These are phyloP conservation scores for Ophioceras dolichostomum DNA, from an alignment of 2,329 filamentous ascomycete species.

Conservation along the genomic window DNA sequence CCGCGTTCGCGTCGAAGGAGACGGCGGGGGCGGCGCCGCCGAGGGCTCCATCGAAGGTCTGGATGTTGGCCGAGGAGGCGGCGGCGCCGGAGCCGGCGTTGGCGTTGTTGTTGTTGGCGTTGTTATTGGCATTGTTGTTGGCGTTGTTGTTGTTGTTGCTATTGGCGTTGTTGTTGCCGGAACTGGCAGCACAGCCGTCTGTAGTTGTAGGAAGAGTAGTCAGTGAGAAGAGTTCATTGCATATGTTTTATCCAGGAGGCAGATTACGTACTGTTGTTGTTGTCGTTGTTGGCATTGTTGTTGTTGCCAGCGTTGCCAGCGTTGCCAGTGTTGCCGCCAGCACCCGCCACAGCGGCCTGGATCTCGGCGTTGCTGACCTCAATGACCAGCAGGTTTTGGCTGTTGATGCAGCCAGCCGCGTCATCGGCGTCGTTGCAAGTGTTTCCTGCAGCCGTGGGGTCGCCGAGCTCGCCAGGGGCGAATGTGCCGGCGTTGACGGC, in stretches of 20 bases:
- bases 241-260: too few relatives aligned
- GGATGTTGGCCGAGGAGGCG: conserved; percentile 17
- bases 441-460: conserved; percentile 33
- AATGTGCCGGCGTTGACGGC: conserved; percentile 54
- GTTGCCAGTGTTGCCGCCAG: conserved; percentile 6
- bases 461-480: conserved; percentile 36
- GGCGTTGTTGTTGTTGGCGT: conserved; percentile 2
- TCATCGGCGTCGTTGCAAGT: conserved; percentile 39
- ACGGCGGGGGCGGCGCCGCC: conserved; percentile 25
- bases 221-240: too few relatives aligned
- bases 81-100: conserved; percentile 1
- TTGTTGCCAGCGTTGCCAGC: conserved; percentile 9
- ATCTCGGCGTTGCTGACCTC: conserved; percentile 43
- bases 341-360: conserved; percentile 29
- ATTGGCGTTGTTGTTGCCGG: conserved; percentile 3
- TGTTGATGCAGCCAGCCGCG: conserved; percentile 41
- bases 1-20: conserved; percentile 16
- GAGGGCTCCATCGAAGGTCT: conserved; percentile 26
- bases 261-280: conserved; percentile 1
- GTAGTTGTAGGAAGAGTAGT: too few relatives aligned
- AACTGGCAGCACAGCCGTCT: not conserved
- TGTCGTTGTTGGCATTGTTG: conserved; percentile 5
- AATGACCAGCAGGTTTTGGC: conserved; percentile 37
- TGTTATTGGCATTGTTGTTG: conserved; percentile 1
- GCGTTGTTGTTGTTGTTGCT: not conserved